Base-by-base conservation (phyloP, 1,284 basidiomycete species). In the Prillingera fragicola region DNA sequence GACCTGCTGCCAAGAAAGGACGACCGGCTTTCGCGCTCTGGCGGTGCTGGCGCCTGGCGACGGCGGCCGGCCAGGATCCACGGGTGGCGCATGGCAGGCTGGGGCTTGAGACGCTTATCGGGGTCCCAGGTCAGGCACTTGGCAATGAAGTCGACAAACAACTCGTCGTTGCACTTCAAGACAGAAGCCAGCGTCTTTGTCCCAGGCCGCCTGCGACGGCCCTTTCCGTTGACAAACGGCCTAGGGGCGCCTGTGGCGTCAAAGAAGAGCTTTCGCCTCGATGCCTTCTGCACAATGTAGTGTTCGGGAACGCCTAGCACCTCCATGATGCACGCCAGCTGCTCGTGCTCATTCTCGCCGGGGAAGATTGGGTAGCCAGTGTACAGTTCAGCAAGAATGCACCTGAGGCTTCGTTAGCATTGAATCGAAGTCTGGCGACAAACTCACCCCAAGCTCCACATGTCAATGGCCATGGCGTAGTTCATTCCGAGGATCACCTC, bases 321-420 rank as follows among this genome's bases (percentile, higher is more conserved):
- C 70, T 99, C 95, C 94, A 99, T 99, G 71, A 99, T 98, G 69
- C 95, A 98, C 5, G 92, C 87, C 49, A 99, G 74, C 64, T 98
- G 95, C 68, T 98, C 94, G 72, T 96, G 91, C 71, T 99, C 95
- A 65, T 95, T 95, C 73, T 97, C 94, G n/a, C 94, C 94, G 0
- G 94, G 94, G 73, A 98, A 98, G 61, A 98, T 92, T 0, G 95
- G 95, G 69, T 91, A 96, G 1, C 95, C 95, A n/a, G 95, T 98
- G 72, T 88, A 95, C 33, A 99, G 75, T 72, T 99, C 95, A 17
- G 92, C 94, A 40, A 98, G 76, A 56, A 98, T 99, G 62, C 95
- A 98, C 18, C 59, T 58, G 44, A 13, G 24, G n/a, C 24, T 14
- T 3, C 7, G 21, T 51, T 43, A 50, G 44, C 29, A 8, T 28